phyloP scores from a whole-genome alignment of 192 early-diverging fungal genomes.

The Phycomyces blakesleeanus region DNA sequence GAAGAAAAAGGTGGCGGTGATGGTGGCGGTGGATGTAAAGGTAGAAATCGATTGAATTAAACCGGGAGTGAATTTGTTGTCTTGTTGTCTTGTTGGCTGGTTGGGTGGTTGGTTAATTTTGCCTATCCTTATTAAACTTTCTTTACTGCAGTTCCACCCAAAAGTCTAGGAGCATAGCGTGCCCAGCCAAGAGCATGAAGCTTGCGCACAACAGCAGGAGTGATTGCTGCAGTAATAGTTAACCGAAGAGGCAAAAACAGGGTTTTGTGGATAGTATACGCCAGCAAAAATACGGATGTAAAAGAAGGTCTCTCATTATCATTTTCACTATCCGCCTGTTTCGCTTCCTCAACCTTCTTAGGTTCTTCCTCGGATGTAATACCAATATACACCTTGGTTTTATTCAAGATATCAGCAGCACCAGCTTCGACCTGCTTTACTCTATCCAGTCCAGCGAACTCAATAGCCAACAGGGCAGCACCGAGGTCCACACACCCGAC shows the following conservation, averaged over 20 bases:
- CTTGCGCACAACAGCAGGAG: slow-evolving; percentile 50
- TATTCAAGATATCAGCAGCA: slow-evolving; percentile 29
- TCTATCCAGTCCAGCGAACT: slow-evolving; percentile 47
- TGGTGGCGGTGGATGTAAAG: too few species aligned
- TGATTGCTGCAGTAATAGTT: slow-evolving; percentile 49
- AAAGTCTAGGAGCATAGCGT: slow-evolving; percentile 15
- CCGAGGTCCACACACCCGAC: slow-evolving; percentile 47
- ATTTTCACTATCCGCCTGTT: not conserved
- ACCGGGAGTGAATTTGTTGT: not conserved
- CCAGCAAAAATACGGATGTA: slow-evolving; percentile 48
- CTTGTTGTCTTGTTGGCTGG: not conserved
- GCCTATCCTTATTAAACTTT: not conserved
- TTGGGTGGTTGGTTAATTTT: not conserved
- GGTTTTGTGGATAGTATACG: slow-evolving; percentile 59
- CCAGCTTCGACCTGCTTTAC: slow-evolving; percentile 44
- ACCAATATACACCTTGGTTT: slow-evolving; percentile 7
- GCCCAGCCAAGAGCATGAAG: slow-evolving; percentile 46
- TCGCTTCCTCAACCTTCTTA: not conserved
- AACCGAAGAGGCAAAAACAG: slow-evolving; percentile 53
- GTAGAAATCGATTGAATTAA: too few species aligned
- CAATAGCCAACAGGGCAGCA: slow-evolving; percentile 43
- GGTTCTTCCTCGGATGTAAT: not conserved
- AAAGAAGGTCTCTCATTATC: slow-evolving; percentile 36
- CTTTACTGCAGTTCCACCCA: slow-evolving; percentile 12
- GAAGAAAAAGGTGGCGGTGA: too few species aligned